Evolutionary conservation across 805 yeast genomes (phyloP).

Genomic region (Zygosaccharomyces siamensis): DNA sequence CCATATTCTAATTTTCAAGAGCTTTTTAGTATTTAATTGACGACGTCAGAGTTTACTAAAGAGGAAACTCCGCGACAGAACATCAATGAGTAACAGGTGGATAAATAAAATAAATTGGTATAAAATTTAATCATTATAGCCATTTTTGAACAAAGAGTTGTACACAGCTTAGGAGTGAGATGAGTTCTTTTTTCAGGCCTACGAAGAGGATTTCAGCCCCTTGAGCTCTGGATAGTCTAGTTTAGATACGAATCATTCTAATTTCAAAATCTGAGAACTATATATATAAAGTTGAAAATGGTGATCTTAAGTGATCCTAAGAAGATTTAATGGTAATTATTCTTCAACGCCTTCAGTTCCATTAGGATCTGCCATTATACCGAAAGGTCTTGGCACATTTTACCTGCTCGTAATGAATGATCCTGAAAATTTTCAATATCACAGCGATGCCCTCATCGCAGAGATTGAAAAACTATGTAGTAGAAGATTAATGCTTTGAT

Average conservation of each 20-base stretch:
- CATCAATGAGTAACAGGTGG: neutral
- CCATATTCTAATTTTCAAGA: neutral
- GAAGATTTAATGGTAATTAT: too few relatives aligned
- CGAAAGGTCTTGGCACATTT: neutral
- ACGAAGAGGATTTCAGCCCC: too few relatives aligned
- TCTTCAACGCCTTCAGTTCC: too few relatives aligned
- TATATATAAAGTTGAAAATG: too few relatives aligned
- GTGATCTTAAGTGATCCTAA: too few relatives aligned
- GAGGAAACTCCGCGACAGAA: neutral
- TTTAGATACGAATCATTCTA: too few relatives aligned
- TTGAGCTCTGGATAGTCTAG: too few relatives aligned
- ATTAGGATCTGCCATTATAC: too few relatives aligned
- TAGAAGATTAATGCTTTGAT: neutral
- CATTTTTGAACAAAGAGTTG: neutral
- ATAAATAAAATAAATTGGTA: neutral
- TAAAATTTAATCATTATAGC: neutral
- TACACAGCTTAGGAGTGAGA: too few relatives aligned
- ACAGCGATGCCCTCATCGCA: conserved; percentile 2
- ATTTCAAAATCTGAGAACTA: too few relatives aligned
- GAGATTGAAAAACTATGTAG: neutral
- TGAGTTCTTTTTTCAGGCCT: too few relatives aligned
- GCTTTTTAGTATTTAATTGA: neutral
- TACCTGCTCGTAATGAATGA: conserved; percentile 1
- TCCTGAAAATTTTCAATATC: conserved; percentile 6
- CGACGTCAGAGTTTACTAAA: neutral